Evolutionary conservation across 257 asterid species (phyloP).

Genomic region (Forsythia suspensa): DNA sequence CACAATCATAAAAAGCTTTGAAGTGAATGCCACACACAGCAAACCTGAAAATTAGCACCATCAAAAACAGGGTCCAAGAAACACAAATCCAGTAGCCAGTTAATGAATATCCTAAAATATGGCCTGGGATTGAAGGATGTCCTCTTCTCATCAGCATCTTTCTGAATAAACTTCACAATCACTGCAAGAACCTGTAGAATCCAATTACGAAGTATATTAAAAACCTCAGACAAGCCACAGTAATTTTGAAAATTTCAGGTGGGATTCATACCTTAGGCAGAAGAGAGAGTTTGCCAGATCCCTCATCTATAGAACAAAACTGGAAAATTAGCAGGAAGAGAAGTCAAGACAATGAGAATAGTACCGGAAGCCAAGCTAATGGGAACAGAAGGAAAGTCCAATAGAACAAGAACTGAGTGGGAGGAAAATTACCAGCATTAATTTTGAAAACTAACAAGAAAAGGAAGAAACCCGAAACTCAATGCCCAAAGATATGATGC

Average conservation of each 20-base stretch:
- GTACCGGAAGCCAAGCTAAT: neutral
- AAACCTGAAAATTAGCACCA: conserved; percentile 95
- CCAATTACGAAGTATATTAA: conserved; percentile 10
- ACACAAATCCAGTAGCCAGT: conserved; percentile 91
- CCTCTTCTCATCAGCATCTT: conserved; percentile 79
- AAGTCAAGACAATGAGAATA: conserved; percentile 16
- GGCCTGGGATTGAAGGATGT: conserved; percentile 82
- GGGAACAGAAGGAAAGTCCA: neutral
- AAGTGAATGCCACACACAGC: conserved; percentile 2
- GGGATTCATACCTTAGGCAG: conserved; percentile 70
- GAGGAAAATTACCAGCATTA: neutral
- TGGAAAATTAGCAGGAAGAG: conserved; percentile 34
- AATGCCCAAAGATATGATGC: conserved; percentile 18
- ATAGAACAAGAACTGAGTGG: neutral
- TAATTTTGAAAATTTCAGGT: conserved; percentile 1
- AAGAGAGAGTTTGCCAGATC: conserved; percentile 67
- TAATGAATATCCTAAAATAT: conserved; percentile 81
- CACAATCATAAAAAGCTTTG: neutral
- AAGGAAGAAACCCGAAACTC: neutral
- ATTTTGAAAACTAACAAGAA: neutral
- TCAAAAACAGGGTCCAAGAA: conserved; percentile 88
- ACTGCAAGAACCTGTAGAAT: conserved; percentile 76
- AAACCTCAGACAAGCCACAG: conserved; percentile 16
- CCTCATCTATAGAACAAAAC: conserved; percentile 85
- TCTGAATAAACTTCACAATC: conserved; percentile 74